Conservation (phyloP, 148 eudicot species). For the Chenopodium berlandieri region DNA sequence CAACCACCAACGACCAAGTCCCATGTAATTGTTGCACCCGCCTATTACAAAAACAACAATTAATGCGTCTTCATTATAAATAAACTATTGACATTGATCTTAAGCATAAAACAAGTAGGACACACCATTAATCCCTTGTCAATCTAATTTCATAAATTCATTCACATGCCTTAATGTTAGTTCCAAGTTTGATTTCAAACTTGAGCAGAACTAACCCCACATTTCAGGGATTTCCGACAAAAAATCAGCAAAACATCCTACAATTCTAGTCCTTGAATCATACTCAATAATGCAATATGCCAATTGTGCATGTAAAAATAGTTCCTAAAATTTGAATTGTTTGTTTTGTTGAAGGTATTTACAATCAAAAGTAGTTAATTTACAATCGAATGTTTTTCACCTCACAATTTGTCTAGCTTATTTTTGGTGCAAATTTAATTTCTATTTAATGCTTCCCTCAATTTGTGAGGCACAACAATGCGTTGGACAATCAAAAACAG, state of each 20-base stretch:
- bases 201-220: conserved; percentile 2
- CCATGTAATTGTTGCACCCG: conserved; percentile 84
- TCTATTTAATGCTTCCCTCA: neutral
- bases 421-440: neutral
- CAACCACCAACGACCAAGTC: conserved; percentile 96
- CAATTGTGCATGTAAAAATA: neutral
- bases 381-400: neutral
- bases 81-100: neutral
- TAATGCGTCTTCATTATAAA: neutral
- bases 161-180: conserved; percentile 14
- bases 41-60: conserved; percentile 35
- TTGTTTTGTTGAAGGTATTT: neutral
- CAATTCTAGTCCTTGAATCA: neutral
- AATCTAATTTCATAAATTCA: neutral
- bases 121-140: neutral
- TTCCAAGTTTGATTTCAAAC: neutral
- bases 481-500: no score
- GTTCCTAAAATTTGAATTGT: neutral
- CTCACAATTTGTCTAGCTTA: neutral
- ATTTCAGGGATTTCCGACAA: neutral
- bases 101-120: neutral
- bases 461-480: no score
- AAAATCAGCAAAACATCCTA: neutral
- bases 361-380: neutral
- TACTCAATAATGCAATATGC: neutral